Percentiles rank a stretch among this genome's conserved stretches.
These are phyloP conservation scores for Trichophaea hybrida DNA, from an alignment of 2,329 filamentous ascomycete species.

Conservation along the genomic window DNA sequence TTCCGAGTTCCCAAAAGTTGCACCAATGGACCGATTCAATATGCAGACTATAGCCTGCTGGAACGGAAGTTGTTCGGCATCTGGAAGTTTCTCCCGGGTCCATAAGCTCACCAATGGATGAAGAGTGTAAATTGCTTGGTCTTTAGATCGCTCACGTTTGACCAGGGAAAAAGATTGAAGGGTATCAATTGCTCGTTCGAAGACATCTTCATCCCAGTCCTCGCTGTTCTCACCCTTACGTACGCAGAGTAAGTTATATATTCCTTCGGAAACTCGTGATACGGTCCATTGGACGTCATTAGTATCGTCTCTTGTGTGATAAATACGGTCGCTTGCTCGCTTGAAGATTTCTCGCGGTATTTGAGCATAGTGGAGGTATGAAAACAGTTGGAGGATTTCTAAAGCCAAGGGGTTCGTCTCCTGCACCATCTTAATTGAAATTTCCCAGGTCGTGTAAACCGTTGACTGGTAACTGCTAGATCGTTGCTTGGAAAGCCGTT, in stretches of 20 bases:
- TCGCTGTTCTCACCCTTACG: background rate
- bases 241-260: background rate
- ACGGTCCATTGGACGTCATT: background rate
- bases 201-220: background rate
- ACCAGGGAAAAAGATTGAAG: background rate
- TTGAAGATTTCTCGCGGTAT: constrained; percentile 11
- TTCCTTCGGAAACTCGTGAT: background rate
- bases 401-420: background rate
- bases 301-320: background rate
- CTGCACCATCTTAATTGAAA: constrained; percentile 5
- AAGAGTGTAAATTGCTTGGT: background rate
- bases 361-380: constrained; percentile 7
- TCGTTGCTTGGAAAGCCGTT: background rate
- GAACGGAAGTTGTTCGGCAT: background rate
- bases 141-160: background rate
- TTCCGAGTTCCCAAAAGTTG: background rate
- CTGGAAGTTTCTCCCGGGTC: background rate
- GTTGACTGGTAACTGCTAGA: background rate
- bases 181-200: background rate
- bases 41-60: background rate
- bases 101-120: background rate
- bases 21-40: background rate
- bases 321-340: background rate
- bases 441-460: constrained; percentile 11
- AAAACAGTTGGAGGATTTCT: constrained; percentile 7